Evolutionary conservation across 2,329 filamentous ascomycete species (phyloP).

Genomic region (Alternaria sp.): DNA sequence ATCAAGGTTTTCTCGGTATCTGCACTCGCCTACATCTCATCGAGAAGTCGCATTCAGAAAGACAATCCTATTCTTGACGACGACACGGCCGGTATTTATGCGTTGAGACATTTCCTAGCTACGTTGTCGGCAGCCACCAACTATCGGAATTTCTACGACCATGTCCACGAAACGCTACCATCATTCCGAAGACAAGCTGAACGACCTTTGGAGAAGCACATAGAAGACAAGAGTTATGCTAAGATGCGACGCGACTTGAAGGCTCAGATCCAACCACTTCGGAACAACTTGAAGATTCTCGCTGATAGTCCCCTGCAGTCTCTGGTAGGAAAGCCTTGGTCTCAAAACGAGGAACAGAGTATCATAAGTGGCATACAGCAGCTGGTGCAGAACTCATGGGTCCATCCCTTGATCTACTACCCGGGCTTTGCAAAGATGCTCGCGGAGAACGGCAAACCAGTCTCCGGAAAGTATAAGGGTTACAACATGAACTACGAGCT

Average conservation of each 20-base stretch:
- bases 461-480: constrained; percentile 5
- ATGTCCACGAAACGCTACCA: constrained; percentile 11
- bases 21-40: neutral
- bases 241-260: constrained; percentile 7
- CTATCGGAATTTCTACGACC: constrained; percentile 3
- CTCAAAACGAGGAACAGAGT: neutral
- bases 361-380: neutral
- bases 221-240: constrained; percentile 8
- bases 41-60: neutral
- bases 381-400: neutral
- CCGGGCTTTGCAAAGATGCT: constrained; percentile 15
- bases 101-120: constrained; percentile 9
- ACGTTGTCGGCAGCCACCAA: constrained; percentile 10
- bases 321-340: neutral
- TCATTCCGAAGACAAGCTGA: neutral
- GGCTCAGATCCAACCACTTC: neutral
- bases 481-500: constrained; percentile 16
- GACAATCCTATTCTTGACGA: neutral
- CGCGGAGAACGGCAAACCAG: constrained; percentile 15
- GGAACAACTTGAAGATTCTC: neutral
- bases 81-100: constrained; percentile 1
- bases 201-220: constrained; percentile 3
- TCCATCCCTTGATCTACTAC: constrained; percentile 2
- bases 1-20: constrained; percentile 9
- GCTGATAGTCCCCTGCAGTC: neutral